Percentiles rank a stretch among this genome's conserved stretches.
Evolutionary conservation across 352 stramenopile genomes (phyloP).

Genomic region (Bremia lactucae): DNA sequence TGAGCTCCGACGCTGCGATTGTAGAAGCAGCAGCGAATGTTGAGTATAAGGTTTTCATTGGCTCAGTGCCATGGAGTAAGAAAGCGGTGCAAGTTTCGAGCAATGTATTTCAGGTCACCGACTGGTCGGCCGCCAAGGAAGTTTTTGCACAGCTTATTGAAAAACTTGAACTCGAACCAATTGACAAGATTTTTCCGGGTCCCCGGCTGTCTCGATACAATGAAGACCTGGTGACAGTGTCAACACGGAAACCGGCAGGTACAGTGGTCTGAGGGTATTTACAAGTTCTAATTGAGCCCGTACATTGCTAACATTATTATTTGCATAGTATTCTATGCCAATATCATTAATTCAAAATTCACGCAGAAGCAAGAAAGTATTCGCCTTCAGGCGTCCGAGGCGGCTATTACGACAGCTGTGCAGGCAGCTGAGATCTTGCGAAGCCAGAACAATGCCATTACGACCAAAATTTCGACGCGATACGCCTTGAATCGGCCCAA

Average conservation of each 20-base stretch:
- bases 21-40: constrained; percentile 20
- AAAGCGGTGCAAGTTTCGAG: not conserved
- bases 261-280: constrained; percentile 2
- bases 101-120: constrained; percentile 10
- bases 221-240: constrained; percentile 67
- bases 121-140: constrained; percentile 28
- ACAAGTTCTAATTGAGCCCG: not conserved
- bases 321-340: constrained; percentile 58
- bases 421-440: constrained; percentile 61
- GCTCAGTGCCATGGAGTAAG: constrained; percentile 41
- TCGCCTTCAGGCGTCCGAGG: constrained; percentile 54
- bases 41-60: constrained; percentile 28
- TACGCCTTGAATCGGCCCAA: constrained; percentile 49
- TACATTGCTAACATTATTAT: constrained; percentile 4
- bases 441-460: constrained; percentile 41
- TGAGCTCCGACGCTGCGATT: constrained; percentile 32
- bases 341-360: constrained; percentile 76
- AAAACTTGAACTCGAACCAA: constrained; percentile 34
- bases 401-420: constrained; percentile 61
- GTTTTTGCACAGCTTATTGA: constrained; percentile 30
- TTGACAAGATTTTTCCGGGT: constrained; percentile 32
- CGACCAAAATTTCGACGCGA: constrained; percentile 59
- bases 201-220: constrained; percentile 55
- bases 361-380: constrained; percentile 53
- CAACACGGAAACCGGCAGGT: constrained; percentile 58